Base-by-base conservation (phyloP, 169 alveolate species). In the Theileria annulata region DNA sequence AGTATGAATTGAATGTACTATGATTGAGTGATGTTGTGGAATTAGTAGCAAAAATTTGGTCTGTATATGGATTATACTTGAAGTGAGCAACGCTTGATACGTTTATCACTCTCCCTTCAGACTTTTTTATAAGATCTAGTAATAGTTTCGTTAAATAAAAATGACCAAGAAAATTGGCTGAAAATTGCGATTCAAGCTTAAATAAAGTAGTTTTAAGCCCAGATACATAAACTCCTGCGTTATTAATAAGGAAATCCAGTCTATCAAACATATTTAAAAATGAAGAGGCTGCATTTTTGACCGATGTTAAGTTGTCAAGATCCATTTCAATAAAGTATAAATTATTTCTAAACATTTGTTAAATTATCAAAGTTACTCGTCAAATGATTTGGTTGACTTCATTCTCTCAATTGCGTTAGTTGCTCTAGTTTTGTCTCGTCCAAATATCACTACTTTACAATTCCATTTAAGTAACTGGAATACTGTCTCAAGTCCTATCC, bases 21-120 rank as follows among this genome's bases (percentile, higher is more conserved):
- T 5, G 12, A 5, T 56, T 48, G 6, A 81, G 42, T 23, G 47
- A 27, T 59, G 47, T 31, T 23, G 88, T 75, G 9, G 69, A 21
- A 5, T 72, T 78, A 17, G 28, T 47, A 9, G 35, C 35, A 25
- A 81, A 47, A 8, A 81, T 19, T n/a, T 54, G 60, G 49, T 81
- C 88, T 12, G 62, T 42, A 62, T 42, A 47, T 23, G 90, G 90
- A 51, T 83, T 30, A 58, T 83, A 83, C 33, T 47, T 19, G 62
- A 59, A 77, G 58, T 83, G 90, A 23, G 90, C 90, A 4, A 83
- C 47, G 42, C 90, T 83, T 8, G 90, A 83, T 8, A 83, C 77
- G 66, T 83, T 83, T 31, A 83, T 75, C 2, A 83, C 35, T 30
- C 90, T 25, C 12, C 80, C 86, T 28, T 28, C 27, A 31, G 37